Base-by-base conservation (phyloP, 1,139 yeast species). In the Meyerozyma athensensis region DNA sequence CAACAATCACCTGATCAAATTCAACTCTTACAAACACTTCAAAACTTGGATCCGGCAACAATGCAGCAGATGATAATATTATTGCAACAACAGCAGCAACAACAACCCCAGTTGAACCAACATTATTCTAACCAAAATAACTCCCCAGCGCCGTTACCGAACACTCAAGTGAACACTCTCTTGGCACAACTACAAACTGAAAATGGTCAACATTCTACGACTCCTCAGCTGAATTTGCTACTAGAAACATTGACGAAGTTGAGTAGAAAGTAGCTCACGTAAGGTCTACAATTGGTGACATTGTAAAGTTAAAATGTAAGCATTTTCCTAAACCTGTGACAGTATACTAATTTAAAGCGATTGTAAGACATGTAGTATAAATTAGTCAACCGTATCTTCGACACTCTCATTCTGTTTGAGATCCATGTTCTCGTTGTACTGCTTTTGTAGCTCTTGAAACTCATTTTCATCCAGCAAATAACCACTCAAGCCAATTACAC, bases 401-500 rank as follows among this genome's bases (percentile, higher is more conserved):
- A 16, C 13, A 4, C 10, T 20, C 16, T 33, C 36, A 17, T 34
- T 35, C n/a, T 37, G 43, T 14, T 40, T 30, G 32, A 39, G 34
- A 7, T 45, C 49, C 46, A 43, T 32, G 21, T 47, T 42, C 18
- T 48, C 56, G 10, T 52, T 49, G 37, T 54, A 54, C 33, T 53
- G 52, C 39, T 50, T 48, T 39, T 55, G 58, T 28, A 56, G 48
- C 35, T 49, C 49, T 33, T 52, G 46, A 39, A 56, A 56, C 34
- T 56, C 60, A 20, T 49, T 46, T 37, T 55, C 59, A 34, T 55
- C 52, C 37, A 55, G 61, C 39, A 58, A 46, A 30, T 59, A 59
- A 20, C 69, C 68, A 37, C 63, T 61, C 23, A 92, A 79, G 26
- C 92, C 86, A 51, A 92, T 79, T 19, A 87, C 90, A 5, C 90